Evolutionary conservation across 495 filamentous ascomycete genomes (phyloP), one percentile per base, ranked within the genome.

Genomic region (Glutinoglossum americanum): DNA sequence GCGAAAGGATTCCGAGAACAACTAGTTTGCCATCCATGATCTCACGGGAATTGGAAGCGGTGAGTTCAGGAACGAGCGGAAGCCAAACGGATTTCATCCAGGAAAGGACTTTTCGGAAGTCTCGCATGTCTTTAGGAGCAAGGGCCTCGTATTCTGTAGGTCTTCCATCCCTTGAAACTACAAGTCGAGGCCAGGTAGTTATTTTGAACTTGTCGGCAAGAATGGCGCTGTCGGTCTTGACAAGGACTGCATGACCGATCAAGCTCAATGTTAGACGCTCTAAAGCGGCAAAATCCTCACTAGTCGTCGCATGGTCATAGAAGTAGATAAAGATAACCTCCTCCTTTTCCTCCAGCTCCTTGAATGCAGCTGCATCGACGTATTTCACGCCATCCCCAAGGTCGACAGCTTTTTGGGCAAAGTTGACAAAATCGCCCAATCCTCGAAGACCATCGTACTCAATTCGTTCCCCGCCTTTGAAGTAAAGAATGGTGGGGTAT

Each of bases 11-110:
- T 13, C 86, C 93, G 17, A 98, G 79, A 0, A 98, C 92, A 28
- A 97, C 92, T 33, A 84, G 80, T 68, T 88, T 89, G 57, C 85
- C 85, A 64, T 88, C 80, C 89, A 97, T 96, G 60, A 98, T 85
- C 68, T 97, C 87, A 53, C 80, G 78, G 0, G 92, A 87, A 66
- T 98, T 98, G 25, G 83, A 80, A 25, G 85, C 87, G 0, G 86
- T 94, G 27, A 98, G 78, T 66, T 98, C 92, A 2, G 92, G 92
- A 19, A 98, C 87, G 57, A 98, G 90, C n/a, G 92, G 92, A 33
- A 95, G 76, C 93, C 93, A 98, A 25, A 94, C 87, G 21, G 80
- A 84, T 60, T 83, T 83, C 90, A 97, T 96, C 92, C 92, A 98
- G 58, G 73, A 73, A 1, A 95, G 76, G 19, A 98, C 76, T 64